A percentile compares a stretch with the other conserved stretches of the same genome.
phyloP scores from a whole-genome alignment of 169 alveolate species.

The Cryptosporidium felis region DNA sequence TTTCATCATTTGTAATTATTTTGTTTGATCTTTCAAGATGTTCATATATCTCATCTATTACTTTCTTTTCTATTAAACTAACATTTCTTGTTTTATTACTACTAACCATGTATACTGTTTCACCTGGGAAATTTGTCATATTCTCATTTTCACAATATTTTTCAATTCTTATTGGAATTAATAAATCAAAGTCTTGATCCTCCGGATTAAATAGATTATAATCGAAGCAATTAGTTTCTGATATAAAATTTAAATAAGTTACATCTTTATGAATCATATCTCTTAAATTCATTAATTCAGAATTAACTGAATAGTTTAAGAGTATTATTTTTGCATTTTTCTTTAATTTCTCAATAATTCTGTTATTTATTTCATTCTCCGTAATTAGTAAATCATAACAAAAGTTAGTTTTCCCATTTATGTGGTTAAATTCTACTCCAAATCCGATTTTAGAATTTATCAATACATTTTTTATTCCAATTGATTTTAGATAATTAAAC shows the following conservation, averaged over 20 bases:
- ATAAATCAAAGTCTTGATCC: no score
- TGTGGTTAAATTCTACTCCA: neutral
- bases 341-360: neutral
- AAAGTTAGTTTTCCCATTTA: no score
- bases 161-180: no score
- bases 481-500: neutral
- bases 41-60: neutral
- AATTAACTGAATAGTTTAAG: no score
- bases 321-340: neutral
- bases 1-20: no score
- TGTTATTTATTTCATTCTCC: neutral
- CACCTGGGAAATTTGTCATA: no score
- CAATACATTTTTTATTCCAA: slow-evolving; percentile 13
- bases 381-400: slow-evolving; percentile 1
- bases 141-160: no score
- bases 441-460: neutral
- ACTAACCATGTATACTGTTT: neutral
- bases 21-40: neutral
- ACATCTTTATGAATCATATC: no score
- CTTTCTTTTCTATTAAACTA: neutral
- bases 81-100: neutral
- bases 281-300: no score
- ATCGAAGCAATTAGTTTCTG: no score
- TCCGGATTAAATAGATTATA: no score
- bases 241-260: no score